Conservation (phyloP, 352 stramenopile species). For the Paralagenidium karlingii region DNA sequence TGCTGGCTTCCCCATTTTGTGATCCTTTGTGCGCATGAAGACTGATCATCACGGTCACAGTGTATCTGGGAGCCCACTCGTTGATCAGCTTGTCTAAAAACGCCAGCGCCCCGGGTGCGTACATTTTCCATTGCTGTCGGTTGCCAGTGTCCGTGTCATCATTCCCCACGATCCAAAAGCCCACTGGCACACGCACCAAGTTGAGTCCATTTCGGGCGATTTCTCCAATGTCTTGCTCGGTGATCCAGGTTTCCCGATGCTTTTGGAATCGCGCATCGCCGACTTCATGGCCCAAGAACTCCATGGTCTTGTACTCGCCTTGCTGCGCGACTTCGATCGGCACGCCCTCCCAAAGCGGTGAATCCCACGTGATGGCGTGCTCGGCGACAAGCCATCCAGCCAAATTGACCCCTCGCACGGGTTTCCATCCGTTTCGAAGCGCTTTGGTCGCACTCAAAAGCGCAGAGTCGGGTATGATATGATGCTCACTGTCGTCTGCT, state of each 20-base stretch:
- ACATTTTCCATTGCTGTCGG: slow-evolving; percentile 13
- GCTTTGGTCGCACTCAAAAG: too few relatives aligned
- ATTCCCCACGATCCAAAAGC: slow-evolving; percentile 45
- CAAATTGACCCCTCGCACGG: slow-evolving; percentile 48
- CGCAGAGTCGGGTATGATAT: too few relatives aligned
- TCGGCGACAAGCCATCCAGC: slow-evolving; percentile 76
- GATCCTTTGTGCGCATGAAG: slow-evolving; percentile 36
- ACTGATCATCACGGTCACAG: slow-evolving; percentile 37
- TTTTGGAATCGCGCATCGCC: slow-evolving; percentile 18
- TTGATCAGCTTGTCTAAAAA: slow-evolving; percentile 43
- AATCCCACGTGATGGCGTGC: slow-evolving; percentile 41
- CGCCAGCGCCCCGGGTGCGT: slow-evolving; percentile 14
- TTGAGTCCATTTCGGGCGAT: slow-evolving; percentile 36
- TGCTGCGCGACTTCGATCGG: slow-evolving; percentile 13
- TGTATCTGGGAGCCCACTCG: slow-evolving; percentile 32
- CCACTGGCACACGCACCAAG: slow-evolving; percentile 55
- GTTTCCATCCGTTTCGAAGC: slow-evolving; percentile 21
- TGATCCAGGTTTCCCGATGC: slow-evolving; percentile 49
- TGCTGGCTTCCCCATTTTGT: slow-evolving; percentile 47
- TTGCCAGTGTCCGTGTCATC: slow-evolving; percentile 14
- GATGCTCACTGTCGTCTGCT: too few relatives aligned
- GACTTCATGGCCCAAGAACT: slow-evolving; percentile 7
- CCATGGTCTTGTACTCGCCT: slow-evolving; percentile 12
- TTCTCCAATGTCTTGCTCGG: slow-evolving; percentile 20
- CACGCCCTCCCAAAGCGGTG: slow-evolving; percentile 42